phyloP scores from a whole-genome alignment of 257 asterid species.

The Echium plantagineum region DNA sequence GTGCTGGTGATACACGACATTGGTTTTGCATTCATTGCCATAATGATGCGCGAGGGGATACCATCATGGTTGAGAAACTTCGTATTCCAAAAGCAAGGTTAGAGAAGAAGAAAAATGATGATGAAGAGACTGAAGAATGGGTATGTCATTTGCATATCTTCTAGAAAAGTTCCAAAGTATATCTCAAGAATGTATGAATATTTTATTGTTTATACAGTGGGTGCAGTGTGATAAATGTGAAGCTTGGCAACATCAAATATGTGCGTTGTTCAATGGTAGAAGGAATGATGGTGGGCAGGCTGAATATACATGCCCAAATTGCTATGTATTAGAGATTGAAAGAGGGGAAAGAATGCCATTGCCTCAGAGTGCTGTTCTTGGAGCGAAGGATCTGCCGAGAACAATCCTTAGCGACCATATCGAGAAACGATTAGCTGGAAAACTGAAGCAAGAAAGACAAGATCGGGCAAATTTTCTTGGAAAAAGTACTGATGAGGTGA shows the following conservation, averaged over 20 bases:
- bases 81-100: conserved; percentile 62
- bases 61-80: conserved; percentile 54
- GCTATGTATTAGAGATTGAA: conserved; percentile 79
- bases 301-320: conserved; percentile 96
- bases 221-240: conserved; percentile 99
- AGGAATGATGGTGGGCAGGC: conserved; percentile 98
- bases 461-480: conserved; percentile 80
- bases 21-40: conserved; percentile 85
- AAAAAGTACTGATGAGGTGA: conserved; percentile 77
- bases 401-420: conserved; percentile 87
- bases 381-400: conserved; percentile 94
- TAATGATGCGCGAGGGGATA: conserved; percentile 81
- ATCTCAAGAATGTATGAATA: conserved; percentile 7
- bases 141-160: conserved; percentile 22
- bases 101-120: conserved; percentile 85
- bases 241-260: conserved; percentile 99
- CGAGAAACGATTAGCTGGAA: conserved; percentile 60
- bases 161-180: not conserved
- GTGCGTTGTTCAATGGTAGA: conserved; percentile 94
- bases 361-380: conserved; percentile 93
- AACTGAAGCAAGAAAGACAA: conserved; percentile 72
- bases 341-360: conserved; percentile 86
- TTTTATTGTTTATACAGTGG: conserved; percentile 59
- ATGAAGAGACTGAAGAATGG: conserved; percentile 95
- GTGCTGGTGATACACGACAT: conserved; percentile 84